Evolutionary conservation across 495 filamentous ascomycete species (phyloP), one percentile per base, ranked within the genome.

Genomic region (Letharia lupina): DNA sequence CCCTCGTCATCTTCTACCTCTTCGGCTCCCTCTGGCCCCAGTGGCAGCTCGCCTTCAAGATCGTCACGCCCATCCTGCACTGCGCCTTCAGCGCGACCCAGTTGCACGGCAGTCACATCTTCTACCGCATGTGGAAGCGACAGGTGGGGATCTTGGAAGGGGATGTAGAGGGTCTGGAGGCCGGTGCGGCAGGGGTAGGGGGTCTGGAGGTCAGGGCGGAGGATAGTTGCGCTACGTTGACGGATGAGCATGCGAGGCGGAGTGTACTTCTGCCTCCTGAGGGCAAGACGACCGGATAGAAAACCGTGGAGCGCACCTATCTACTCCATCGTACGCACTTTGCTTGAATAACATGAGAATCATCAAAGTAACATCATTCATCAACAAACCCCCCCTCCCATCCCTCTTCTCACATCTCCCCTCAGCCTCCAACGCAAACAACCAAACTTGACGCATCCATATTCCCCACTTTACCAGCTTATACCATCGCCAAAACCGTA

Each of bases 41-140:
- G 6, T 82, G 80, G 80, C 71, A 77, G 42, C 67, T 81, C 48
- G 77, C 77, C 1, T 82, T 82, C 72, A 82, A 81, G 60, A 63
- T 82, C 10, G 73, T 72, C n/a, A 82, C 79, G 4, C 80, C 80
- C 0, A 47, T 82, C 10, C 68, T 82, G n/a, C 80, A 82, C 65
- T 45, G 75, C 20, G 74, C 78, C 0, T 82, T 82, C 60, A 73
- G 75, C 0, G 74, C 76, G 0, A 75, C 77, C 4, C 80, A 82
- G 68, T 61, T 82, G 10, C 79, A 80, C 67, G 80, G 80, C 3
- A 79, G 70, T 40, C 61, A 74, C 31, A 77, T 79, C 7, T 79
- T 81, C 44, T 81, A 75, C 69, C 65, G 65, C 18, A 79, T 81
- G 78, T 79, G 75, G 61, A 70, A 65, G 41, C 71, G 64, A 62